Evolutionary conservation across 139 green algal genomes (phyloP).

Genomic region (Chlorella sp.): DNA sequence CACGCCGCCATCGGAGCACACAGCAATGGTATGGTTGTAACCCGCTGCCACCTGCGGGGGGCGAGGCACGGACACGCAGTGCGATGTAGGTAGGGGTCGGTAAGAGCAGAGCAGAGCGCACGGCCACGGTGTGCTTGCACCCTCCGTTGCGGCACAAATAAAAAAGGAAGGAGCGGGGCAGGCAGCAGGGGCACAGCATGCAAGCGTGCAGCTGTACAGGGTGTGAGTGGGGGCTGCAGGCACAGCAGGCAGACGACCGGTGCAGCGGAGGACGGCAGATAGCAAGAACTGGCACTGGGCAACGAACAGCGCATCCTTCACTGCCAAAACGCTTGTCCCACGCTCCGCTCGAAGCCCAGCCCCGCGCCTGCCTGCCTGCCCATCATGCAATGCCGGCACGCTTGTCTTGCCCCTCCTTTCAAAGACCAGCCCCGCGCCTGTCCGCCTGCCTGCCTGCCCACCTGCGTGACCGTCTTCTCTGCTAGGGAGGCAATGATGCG

Average conservation of each 20-base stretch:
- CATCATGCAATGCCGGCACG: too few species aligned
- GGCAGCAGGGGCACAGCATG: too few species aligned
- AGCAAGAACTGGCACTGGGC: too few species aligned
- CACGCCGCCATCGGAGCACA: slow-evolving; percentile 54
- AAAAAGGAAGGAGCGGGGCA: neutral
- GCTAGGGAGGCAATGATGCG: slow-evolving; percentile 65
- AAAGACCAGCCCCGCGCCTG: neutral
- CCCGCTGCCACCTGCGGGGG: slow-evolving; percentile 13
- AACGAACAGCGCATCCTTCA: too few species aligned
- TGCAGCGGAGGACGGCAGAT: too few species aligned
- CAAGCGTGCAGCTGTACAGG: too few species aligned
- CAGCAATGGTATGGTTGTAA: slow-evolving; percentile 73
- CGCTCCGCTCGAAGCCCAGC: neutral
- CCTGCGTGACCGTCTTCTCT: slow-evolving; percentile 64
- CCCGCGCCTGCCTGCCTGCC: neutral
- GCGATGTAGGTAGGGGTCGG: neutral
- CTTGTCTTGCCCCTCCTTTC: too few species aligned
- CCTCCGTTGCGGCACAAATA: neutral
- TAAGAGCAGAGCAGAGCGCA: too few species aligned
- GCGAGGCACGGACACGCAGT: neutral
- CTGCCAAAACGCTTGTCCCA: too few species aligned
- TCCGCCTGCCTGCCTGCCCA: slow-evolving; percentile 69
- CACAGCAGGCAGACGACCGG: too few species aligned
- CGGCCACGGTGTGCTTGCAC: too few species aligned
- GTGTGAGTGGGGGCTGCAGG: too few species aligned